A percentile compares a stretch with the other conserved stretches of the same genome.
Evolutionary conservation across 2,329 filamentous ascomycete genomes (phyloP).

Genomic region (Arthrobotrys sinensis): DNA sequence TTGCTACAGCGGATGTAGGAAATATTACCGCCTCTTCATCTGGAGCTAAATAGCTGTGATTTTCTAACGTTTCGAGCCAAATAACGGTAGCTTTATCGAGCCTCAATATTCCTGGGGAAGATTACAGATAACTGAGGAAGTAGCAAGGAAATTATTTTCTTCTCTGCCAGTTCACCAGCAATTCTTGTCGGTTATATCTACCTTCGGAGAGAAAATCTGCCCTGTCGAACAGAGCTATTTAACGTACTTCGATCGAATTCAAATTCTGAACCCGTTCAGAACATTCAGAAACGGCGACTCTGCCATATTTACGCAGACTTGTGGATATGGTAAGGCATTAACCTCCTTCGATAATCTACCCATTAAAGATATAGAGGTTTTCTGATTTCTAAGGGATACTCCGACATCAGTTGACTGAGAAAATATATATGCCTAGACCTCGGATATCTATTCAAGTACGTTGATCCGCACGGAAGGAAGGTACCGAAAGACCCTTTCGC

Average conservation of each 20-base stretch:
- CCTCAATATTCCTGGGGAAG: slow-evolving; percentile 38
- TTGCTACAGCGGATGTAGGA: no score
- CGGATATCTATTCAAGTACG: slow-evolving; percentile 55
- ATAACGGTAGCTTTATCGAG: slow-evolving; percentile 31
- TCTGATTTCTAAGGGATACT: not conserved
- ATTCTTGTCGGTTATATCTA: slow-evolving; percentile 43
- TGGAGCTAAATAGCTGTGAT: not conserved
- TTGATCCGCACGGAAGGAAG: slow-evolving; percentile 36
- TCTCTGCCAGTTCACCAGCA: slow-evolving; percentile 46
- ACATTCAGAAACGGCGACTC: slow-evolving; percentile 34
- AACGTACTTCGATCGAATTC: slow-evolving; percentile 54
- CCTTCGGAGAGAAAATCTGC: slow-evolving; percentile 45
- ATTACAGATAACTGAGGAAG: slow-evolving; percentile 43
- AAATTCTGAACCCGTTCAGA: slow-evolving; percentile 52
- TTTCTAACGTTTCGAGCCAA: not conserved
- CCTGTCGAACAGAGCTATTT: slow-evolving; percentile 52
- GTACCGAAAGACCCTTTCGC: slow-evolving; percentile 30
- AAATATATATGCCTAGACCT: slow-evolving; percentile 24
- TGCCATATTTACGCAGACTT: slow-evolving; percentile 40
- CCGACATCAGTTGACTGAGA: not conserved
- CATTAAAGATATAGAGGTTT: not conserved
- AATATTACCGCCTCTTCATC: not conserved
- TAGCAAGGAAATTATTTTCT: slow-evolving; percentile 42
- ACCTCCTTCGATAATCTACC: not conserved
- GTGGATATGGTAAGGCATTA: slow-evolving; percentile 45